phyloP scores from a whole-genome alignment of 1,284 basidiomycete genomes.

The Sporisorium graminicola region DNA sequence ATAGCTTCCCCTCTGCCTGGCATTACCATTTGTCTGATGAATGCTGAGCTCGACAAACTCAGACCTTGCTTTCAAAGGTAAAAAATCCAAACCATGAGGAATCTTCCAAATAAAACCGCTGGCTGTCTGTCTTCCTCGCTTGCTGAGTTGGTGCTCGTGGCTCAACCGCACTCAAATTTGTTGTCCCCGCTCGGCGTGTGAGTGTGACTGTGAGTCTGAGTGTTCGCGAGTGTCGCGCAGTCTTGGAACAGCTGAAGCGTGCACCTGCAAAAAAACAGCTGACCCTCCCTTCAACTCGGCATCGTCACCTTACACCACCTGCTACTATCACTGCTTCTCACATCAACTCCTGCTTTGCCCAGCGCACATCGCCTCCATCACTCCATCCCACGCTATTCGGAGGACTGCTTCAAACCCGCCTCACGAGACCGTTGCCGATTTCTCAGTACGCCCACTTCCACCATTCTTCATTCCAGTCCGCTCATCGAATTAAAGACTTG shows the following conservation, averaged over 20 bases:
- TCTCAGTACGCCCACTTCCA: slow-evolving; percentile 7
- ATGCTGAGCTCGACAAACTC: background rate
- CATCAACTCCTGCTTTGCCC: background rate
- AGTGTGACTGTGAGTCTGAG: background rate
- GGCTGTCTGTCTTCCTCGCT: background rate
- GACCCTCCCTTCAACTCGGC: background rate
- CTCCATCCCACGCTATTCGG: background rate
- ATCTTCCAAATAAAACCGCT: slow-evolving; percentile 5
- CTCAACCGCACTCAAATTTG: slow-evolving; percentile 7
- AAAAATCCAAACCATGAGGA: background rate
- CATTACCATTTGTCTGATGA: no score
- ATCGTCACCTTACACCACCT: slow-evolving; percentile 8
- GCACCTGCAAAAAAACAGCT: background rate
- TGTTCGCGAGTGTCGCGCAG: background rate
- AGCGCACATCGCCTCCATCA: background rate
- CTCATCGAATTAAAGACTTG: background rate
- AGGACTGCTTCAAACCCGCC: background rate
- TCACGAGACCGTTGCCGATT: background rate
- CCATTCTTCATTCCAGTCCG: background rate
- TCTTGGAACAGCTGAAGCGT: background rate
- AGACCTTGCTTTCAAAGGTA: background rate
- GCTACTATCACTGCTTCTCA: background rate
- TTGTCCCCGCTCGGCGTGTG: background rate
- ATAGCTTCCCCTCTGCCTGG: no score
- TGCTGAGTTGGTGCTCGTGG: background rate